Conservation (phyloP, 139 green algal species). For the Picochlorum costavermella region DNA sequence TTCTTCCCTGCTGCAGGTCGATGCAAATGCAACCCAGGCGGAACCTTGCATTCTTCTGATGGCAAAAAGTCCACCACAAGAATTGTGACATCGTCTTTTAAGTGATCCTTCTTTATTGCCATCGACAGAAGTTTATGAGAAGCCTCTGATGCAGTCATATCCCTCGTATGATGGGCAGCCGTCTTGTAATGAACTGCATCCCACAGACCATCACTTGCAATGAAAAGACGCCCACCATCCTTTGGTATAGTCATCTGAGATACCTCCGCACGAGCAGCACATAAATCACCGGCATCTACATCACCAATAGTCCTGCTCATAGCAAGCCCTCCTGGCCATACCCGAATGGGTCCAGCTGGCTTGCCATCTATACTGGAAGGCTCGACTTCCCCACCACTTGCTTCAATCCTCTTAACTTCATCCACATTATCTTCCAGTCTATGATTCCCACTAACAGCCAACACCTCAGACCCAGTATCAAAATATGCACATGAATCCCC, state of each 20-base stretch:
- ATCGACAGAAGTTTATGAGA: constrained; percentile 37
- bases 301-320: constrained; percentile 82
- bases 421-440: constrained; percentile 54
- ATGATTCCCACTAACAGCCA: constrained; percentile 53
- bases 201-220: constrained; percentile 87
- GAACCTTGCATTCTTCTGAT: constrained; percentile 4
- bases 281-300: constrained; percentile 32
- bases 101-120: constrained; percentile 36
- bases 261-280: constrained; percentile 50
- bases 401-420: constrained; percentile 55
- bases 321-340: constrained; percentile 85
- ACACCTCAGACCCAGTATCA: constrained; percentile 63
- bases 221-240: constrained; percentile 68
- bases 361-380: constrained; percentile 13
- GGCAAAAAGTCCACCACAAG: constrained; percentile 55
- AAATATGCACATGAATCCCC: constrained; percentile 53
- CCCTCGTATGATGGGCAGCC: constrained; percentile 35
- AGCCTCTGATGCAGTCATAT: constrained; percentile 39
- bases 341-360: constrained; percentile 58
- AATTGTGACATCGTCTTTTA: constrained; percentile 52
- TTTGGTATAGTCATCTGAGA: constrained; percentile 59
- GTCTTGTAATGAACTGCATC: constrained; percentile 68
- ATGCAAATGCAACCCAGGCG: neutral
- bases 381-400: constrained; percentile 42
- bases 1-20: neutral